Conservation (phyloP, 306 rosid genomes). For the Sindora glabra region DNA sequence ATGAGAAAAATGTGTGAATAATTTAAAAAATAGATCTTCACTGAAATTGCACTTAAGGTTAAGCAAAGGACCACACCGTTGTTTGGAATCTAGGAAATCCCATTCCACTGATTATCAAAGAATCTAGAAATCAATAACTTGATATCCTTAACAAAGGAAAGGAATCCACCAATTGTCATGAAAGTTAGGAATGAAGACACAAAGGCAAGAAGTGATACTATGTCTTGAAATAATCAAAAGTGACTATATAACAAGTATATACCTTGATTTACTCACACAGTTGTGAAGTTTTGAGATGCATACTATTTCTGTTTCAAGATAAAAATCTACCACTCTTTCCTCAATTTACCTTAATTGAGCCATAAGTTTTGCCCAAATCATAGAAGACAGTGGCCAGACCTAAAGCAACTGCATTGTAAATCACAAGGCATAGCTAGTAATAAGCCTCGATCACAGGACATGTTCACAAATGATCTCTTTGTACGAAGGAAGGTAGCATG, state of each 20-base stretch:
- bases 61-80: no score
- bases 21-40: no score
- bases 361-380: conserved; percentile 23
- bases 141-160: conserved; percentile 69
- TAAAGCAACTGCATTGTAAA: conserved; percentile 25
- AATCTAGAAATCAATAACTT: conserved; percentile 29
- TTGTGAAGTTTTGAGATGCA: background rate
- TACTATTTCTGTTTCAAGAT: background rate
- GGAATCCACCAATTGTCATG: conserved; percentile 78
- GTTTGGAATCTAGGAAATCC: background rate
- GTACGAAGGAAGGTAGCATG: background rate
- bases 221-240: conserved; percentile 35
- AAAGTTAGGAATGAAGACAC: conserved; percentile 45
- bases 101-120: background rate
- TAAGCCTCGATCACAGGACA: no score
- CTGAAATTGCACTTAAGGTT: background rate
- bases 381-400: conserved; percentile 49
- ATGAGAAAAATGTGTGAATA: background rate
- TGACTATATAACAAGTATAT: background rate
- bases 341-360: conserved; percentile 27
- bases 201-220: conserved; percentile 51
- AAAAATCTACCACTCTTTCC: background rate
- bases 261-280: no score
- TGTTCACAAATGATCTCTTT: no score
- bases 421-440: conserved; percentile 56